phyloP scores from a whole-genome alignment of 2,329 filamentous ascomycete genomes.

The Xylaria sp. region DNA sequence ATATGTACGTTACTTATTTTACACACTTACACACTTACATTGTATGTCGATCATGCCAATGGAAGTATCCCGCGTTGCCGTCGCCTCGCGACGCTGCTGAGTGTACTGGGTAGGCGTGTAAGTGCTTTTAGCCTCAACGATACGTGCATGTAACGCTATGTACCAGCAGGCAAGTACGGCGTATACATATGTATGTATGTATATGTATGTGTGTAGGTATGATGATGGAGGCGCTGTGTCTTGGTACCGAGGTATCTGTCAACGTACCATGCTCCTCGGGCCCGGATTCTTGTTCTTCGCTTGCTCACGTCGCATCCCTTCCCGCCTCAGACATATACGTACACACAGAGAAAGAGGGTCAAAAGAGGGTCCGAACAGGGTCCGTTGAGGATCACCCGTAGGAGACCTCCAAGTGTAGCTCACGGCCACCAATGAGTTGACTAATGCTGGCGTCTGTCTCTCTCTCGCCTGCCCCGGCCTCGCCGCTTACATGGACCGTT shows the following conservation, averaged over 20 bases:
- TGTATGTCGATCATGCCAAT: not conserved
- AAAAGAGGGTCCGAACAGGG: not conserved
- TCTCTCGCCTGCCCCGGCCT: constrained; percentile 23
- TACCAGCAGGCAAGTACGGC: not conserved
- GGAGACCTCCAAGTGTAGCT: constrained; percentile 5
- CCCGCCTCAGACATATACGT: constrained; percentile 15
- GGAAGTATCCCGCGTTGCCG: constrained; percentile 26
- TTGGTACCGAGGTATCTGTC: constrained; percentile 1
- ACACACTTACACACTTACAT: not conserved
- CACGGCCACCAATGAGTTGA: constrained; percentile 13
- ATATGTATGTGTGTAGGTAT: constrained; percentile 11
- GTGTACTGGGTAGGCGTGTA: not conserved
- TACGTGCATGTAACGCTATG: constrained; percentile 4
- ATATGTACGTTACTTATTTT: not conserved
- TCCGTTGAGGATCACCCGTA: not conserved
- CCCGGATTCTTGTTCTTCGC: constrained; percentile 2
- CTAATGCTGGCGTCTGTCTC: not conserved
- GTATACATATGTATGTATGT: not conserved
- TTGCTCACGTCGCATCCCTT: constrained; percentile 22
- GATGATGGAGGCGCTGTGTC: constrained; percentile 12
- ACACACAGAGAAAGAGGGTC: not conserved
- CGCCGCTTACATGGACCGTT: constrained; percentile 28
- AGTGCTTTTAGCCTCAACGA: constrained; percentile 9
- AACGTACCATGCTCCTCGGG: not conserved
- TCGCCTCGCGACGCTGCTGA: not conserved